Evolutionary conservation across 495 filamentous ascomycete genomes (phyloP).

Genomic region (Alectoria sarmentosa): DNA sequence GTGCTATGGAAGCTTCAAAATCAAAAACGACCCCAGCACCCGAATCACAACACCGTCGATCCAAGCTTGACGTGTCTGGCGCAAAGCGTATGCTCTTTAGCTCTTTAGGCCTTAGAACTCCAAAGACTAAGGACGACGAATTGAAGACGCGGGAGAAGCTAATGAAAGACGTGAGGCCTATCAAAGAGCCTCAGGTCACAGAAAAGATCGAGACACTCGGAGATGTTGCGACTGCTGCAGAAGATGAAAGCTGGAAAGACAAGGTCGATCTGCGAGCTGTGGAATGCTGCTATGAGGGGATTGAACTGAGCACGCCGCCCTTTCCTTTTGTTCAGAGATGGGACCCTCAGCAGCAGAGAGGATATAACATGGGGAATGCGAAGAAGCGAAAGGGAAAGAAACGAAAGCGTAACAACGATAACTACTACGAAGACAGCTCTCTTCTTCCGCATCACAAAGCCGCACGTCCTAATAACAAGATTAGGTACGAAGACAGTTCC

Average conservation of each 20-base stretch:
- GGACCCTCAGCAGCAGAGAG: conserved; percentile 63
- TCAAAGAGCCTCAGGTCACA: conserved; percentile 22
- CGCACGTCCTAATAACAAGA: conserved; percentile 19
- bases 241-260: conserved; percentile 55
- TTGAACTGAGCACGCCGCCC: conserved; percentile 68
- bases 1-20: neutral
- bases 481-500: conserved; percentile 23
- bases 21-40: conserved; percentile 19
- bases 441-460: conserved; percentile 10
- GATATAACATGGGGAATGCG: conserved; percentile 35
- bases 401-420: conserved; percentile 37
- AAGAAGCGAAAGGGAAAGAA: conserved; percentile 54
- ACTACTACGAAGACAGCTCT: conserved; percentile 25
- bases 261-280: conserved; percentile 68
- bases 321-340: conserved; percentile 89
- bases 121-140: conserved; percentile 61
- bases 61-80: conserved; percentile 55
- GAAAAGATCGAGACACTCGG: conserved; percentile 27
- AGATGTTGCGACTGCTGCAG: conserved; percentile 25
- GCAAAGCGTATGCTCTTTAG: conserved; percentile 63
- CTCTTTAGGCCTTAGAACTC: conserved; percentile 60
- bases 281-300: conserved; percentile 72
- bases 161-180: conserved; percentile 27
- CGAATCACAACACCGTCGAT: conserved; percentile 37
- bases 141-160: conserved; percentile 53